Evolutionary conservation across 1,139 yeast species (phyloP).

Genomic region (Yamadazyma membranifaciens): DNA sequence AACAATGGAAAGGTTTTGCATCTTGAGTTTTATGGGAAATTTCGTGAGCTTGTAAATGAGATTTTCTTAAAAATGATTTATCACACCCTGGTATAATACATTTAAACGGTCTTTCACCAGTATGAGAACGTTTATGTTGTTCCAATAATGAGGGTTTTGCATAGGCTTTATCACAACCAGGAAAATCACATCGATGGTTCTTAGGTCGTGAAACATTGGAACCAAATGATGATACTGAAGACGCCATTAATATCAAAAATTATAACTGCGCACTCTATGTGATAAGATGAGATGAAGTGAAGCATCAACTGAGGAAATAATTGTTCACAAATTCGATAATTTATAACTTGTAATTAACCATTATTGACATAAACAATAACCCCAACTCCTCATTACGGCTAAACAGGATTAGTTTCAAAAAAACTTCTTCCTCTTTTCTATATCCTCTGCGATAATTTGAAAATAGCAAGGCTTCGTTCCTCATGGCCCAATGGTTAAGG

Average conservation of each 20-base stretch:
- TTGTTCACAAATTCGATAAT: no score
- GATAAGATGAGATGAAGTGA: not conserved
- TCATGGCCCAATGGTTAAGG: conserved; percentile 59
- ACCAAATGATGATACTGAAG: conserved; percentile 1
- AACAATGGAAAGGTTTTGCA: conserved; percentile 73
- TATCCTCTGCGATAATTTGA: no score
- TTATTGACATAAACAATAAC: no score
- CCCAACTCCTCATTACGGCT: no score
- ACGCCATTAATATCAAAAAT: not conserved
- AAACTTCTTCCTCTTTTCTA: no score
- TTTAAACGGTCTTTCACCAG: conserved; percentile 72
- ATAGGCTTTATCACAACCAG: conserved; percentile 73
- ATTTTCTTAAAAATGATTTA: conserved; percentile 67
- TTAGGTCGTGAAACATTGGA: conserved; percentile 41
- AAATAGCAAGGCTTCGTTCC: conserved; percentile 41
- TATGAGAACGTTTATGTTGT: conserved; percentile 78
- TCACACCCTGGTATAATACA: conserved; percentile 59
- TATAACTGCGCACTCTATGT: conserved; percentile 2
- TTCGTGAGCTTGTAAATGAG: conserved; percentile 75
- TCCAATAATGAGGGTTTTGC: conserved; percentile 78
- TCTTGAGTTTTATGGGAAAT: conserved; percentile 56
- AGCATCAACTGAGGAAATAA: no score
- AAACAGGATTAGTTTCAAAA: no score
- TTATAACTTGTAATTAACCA: no score
- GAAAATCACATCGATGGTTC: conserved; percentile 56